Percentiles rank a stretch among this genome's conserved stretches.
phyloP scores from a whole-genome alignment of 2,329 filamentous ascomycete genomes.

The Alternaria triticimaculans region DNA sequence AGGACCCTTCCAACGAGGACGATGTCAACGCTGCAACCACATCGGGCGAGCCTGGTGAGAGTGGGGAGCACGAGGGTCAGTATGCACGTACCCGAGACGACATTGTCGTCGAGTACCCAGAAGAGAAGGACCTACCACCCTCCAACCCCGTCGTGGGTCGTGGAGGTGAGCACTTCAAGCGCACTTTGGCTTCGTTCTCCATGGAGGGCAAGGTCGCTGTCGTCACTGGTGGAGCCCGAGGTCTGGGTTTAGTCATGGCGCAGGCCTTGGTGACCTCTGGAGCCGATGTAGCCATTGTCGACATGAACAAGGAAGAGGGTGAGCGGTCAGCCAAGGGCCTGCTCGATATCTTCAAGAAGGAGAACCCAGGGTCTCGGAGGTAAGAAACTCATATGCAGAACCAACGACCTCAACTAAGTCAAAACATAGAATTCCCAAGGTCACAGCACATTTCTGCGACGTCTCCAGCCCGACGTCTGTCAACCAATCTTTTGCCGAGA shows the following conservation, averaged over 20 bases:
- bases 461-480: conserved; percentile 83
- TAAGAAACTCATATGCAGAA: conserved; percentile 45
- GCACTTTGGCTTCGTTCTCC: conserved; percentile 84
- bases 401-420: conserved; percentile 1
- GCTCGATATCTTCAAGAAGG: conserved; percentile 75
- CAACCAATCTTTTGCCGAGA: conserved; percentile 72
- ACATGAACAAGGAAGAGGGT: conserved; percentile 91
- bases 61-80: conserved; percentile 65
- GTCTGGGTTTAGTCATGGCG: conserved; percentile 89
- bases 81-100: conserved; percentile 81
- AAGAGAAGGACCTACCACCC: conserved; percentile 73
- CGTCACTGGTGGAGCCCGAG: conserved; percentile 89
- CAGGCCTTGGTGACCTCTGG: conserved; percentile 90
- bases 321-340: conserved; percentile 76
- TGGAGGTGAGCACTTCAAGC: conserved; percentile 81
- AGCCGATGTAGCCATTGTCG: conserved; percentile 88
- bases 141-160: conserved; percentile 75
- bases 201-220: conserved; percentile 83
- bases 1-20: conserved; percentile 24
- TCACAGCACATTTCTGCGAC: conserved; percentile 90
- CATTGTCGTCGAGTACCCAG: conserved; percentile 80
- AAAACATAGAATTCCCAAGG: conserved; percentile 69
- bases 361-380: conserved; percentile 78
- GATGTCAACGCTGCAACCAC: conserved; percentile 45
- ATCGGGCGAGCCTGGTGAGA: conserved; percentile 48